Conservation (phyloP, 768 basidiomycete genomes). For the Mycena vulgaris region DNA sequence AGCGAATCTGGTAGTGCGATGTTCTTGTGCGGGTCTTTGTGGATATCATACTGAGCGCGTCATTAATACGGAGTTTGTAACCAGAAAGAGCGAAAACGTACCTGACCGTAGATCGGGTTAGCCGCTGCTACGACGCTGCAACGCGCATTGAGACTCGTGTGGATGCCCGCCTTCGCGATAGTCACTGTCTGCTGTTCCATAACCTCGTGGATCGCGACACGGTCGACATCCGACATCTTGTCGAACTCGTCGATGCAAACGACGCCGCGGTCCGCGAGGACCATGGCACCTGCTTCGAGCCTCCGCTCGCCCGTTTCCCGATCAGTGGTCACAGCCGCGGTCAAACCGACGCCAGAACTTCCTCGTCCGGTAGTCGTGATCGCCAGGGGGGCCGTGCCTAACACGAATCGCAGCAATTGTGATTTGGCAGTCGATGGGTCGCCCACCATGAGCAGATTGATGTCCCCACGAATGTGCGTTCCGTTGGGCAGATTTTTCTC, state of each 20-base stretch:
- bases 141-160: conserved; percentile 96
- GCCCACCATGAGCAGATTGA: conserved; percentile 99
- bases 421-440: conserved; percentile 99
- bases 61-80: conserved; percentile 15
- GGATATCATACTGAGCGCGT: conserved; percentile 86
- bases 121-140: conserved; percentile 99
- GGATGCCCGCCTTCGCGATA: conserved; percentile 99
- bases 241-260: conserved; percentile 99
- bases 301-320: conserved; percentile 97
- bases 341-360: conserved; percentile 98
- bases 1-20: conserved; percentile 98
- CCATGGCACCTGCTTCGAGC: conserved; percentile 99
- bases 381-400: conserved; percentile 95
- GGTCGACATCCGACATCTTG: conserved; percentile 99
- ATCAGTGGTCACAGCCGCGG: conserved; percentile 98
- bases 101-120: conserved; percentile 98
- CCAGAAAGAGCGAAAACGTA: conserved; percentile 50
- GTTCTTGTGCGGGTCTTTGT: conserved; percentile 99
- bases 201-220: conserved; percentile 99
- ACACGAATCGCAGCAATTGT: conserved; percentile 95
- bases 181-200: conserved; percentile 99
- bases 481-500: conserved; percentile 99
- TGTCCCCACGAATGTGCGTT: conserved; percentile 98
- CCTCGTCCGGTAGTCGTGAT: conserved; percentile 99
- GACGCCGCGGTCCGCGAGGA: conserved; percentile 97